These are phyloP conservation scores for Agaricus blazei DNA, from an alignment of 768 basidiomycete species.

Conservation along the genomic window DNA sequence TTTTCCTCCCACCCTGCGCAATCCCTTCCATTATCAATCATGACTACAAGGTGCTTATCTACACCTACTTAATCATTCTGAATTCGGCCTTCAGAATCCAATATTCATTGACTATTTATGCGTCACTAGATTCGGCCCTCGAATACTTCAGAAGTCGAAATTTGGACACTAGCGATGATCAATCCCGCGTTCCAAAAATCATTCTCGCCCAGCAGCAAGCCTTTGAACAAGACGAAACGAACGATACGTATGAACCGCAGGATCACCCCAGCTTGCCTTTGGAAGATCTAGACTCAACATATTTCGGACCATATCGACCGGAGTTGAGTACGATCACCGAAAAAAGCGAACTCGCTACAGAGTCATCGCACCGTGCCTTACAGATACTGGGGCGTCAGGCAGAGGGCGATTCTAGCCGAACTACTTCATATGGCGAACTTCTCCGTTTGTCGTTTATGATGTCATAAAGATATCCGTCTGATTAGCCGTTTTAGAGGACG, in stretches of 20 bases:
- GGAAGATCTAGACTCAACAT: constrained; percentile 18
- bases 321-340: constrained; percentile 66
- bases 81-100: neutral
- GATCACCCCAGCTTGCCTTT: constrained; percentile 17
- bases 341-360: constrained; percentile 58
- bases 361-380: constrained; percentile 38
- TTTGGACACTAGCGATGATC: constrained; percentile 22
- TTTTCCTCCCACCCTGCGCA: constrained; percentile 21
- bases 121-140: constrained; percentile 6
- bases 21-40: constrained; percentile 27
- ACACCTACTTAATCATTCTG: constrained; percentile 14
- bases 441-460: constrained; percentile 39
- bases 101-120: neutral
- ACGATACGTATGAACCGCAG: neutral
- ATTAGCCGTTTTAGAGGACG: neutral
- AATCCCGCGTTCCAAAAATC: constrained; percentile 55
- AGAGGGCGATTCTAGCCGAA: constrained; percentile 29
- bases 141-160: constrained; percentile 17
- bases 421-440: constrained; percentile 60
- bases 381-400: constrained; percentile 1
- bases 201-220: constrained; percentile 54
- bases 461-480: neutral
- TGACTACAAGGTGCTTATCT: constrained; percentile 59
- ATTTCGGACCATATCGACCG: constrained; percentile 20
- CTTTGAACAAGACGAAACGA: constrained; percentile 21